Evolutionary conservation across 1,139 yeast genomes (phyloP).

Genomic region (Suhomyces wounanorum): DNA sequence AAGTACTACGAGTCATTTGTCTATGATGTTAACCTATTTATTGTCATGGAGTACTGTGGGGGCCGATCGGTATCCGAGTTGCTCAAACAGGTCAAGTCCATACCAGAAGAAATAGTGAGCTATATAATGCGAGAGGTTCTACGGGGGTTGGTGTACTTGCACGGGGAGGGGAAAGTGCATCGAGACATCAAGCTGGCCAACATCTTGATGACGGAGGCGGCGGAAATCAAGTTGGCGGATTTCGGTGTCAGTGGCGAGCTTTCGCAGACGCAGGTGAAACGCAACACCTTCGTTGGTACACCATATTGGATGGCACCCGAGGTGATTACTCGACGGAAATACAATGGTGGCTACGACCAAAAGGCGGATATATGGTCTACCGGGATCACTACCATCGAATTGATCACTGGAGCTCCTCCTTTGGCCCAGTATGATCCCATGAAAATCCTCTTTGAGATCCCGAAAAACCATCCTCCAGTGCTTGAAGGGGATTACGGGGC

Average conservation of each 20-base stretch:
- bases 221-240: slow-evolving; percentile 74
- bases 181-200: slow-evolving; percentile 86
- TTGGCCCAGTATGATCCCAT: slow-evolving; percentile 68
- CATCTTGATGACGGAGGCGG: slow-evolving; percentile 62
- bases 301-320: slow-evolving; percentile 97
- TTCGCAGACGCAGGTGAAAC: slow-evolving; percentile 57
- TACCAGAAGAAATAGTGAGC: slow-evolving; percentile 61
- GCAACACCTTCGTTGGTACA: slow-evolving; percentile 81
- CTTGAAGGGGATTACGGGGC: slow-evolving; percentile 48
- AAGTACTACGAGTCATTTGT: slow-evolving; percentile 64
- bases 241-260: slow-evolving; percentile 87
- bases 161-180: slow-evolving; percentile 73
- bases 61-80: slow-evolving; percentile 89
- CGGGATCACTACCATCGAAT: slow-evolving; percentile 79
- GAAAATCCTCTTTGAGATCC: slow-evolving; percentile 73
- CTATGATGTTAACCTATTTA: slow-evolving; percentile 71
- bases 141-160: slow-evolving; percentile 69
- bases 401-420: slow-evolving; percentile 75
- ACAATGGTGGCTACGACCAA: slow-evolving; percentile 76
- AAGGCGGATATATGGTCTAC: slow-evolving; percentile 89
- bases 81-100: slow-evolving; percentile 30
- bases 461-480: slow-evolving; percentile 66
- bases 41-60: slow-evolving; percentile 90
- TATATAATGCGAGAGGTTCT: slow-evolving; percentile 62
- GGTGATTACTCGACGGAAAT: slow-evolving; percentile 54